Evolutionary conservation across 1,284 basidiomycete species (phyloP), one percentile per base, ranked within the genome.

Genomic region (Moesziomyces sp.): DNA sequence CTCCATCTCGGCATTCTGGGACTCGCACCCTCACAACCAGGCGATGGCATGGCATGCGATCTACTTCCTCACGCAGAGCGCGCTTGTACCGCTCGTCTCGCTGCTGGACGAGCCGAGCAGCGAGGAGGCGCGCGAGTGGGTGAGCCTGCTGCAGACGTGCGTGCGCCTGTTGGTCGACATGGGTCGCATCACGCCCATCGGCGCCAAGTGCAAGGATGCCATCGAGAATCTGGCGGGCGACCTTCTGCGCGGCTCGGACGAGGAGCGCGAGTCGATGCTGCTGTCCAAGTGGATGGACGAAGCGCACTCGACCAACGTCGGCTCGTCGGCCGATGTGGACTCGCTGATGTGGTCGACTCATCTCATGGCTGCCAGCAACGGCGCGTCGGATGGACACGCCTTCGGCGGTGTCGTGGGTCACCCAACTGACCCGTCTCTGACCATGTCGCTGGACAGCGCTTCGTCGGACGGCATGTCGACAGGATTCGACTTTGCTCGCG

Each of bases 1-100:
- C 24, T 74, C 72, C 49, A 74, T 74, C 67, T 62, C 72, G 3
- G 43, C n/a, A 33, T 70, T 70, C 56, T 74, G 72, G 72, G 67
- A 70, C 18, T 66, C 62, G 52, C 72, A 74, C 33, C 58, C 67
- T 13, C 72, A 70, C 63, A 74, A 74, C 55, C 72, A 74, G 63
- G 72, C 72, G 21, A 66, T 69, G 61, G 67, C 66, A 14, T 74
- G 72, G 72, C 72, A 74, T 46, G 66, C 72, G 18, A 66, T 69
- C 63, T 74, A 66, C 57, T 74, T 74, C 48, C 57, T 74, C 38
- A 67, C 72, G 3, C 72, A 74, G 57, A 74, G 72, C 51, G 72
- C 72, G 23, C 52, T 74, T 3, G 66, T 74, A 18, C 72, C 72
- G 42, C 63, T 74, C 19, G 63, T 74, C 14, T 74, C 72, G 58